Conservation (phyloP, 164 flowering plant species). For the Kalanchoe fedtschenkoi region DNA sequence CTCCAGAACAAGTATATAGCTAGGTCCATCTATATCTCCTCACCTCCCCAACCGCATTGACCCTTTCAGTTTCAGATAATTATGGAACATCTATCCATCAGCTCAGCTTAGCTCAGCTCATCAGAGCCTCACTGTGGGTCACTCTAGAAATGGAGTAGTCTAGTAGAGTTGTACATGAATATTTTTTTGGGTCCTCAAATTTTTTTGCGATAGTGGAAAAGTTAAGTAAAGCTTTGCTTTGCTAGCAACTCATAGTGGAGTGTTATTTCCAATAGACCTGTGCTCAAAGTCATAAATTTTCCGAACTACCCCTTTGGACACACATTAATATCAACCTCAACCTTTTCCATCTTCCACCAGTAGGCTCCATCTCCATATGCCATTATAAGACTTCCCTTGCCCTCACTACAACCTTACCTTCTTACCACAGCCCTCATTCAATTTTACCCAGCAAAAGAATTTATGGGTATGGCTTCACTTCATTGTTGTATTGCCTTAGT, state of each 20-base stretch:
- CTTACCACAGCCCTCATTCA: no score
- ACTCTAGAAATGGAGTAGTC: no score
- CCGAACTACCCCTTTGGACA: slow-evolving; percentile 1
- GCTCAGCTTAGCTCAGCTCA: no score
- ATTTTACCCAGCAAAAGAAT: background rate
- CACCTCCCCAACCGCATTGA: background rate
- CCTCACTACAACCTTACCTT: background rate
- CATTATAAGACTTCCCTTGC: background rate
- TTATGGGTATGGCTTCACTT: background rate
- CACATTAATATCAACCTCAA: slow-evolving; percentile 1
- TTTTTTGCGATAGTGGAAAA: background rate
- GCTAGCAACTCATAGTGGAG: no score
- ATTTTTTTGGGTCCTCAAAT: no score
- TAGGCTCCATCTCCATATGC: background rate
- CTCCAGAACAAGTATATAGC: background rate
- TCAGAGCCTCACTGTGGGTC: no score
- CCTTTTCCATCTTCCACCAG: background rate
- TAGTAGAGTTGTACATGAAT: no score
- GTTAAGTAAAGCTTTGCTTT: no score
- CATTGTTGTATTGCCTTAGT: background rate
- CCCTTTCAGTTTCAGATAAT: no score
- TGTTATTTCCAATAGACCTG: no score
- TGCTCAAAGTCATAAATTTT: slow-evolving; percentile 3
- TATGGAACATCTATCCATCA: no score
- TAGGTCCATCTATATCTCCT: background rate